Evolutionary conservation across 1,139 yeast genomes (phyloP).

Genomic region (Suhomyces chickasaworum): DNA sequence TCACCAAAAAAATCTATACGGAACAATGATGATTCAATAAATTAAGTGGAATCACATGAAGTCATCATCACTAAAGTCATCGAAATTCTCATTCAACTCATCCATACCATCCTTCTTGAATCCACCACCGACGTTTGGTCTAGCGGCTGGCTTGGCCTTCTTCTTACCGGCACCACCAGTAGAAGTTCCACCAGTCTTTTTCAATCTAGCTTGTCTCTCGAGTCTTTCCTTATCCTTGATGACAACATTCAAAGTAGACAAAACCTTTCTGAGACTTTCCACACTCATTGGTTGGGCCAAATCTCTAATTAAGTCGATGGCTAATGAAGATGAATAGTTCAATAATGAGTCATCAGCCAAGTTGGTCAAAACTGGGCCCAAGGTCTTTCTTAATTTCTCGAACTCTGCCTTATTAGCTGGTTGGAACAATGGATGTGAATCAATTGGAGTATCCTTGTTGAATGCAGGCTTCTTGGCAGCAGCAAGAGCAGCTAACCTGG

Average conservation of each 20-base stretch:
- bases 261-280: slow-evolving; percentile 83
- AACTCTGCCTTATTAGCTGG: slow-evolving; percentile 81
- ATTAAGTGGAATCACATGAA: slow-evolving; percentile 66
- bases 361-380: slow-evolving; percentile 65
- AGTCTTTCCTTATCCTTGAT: slow-evolving; percentile 85
- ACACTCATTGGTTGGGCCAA: slow-evolving; percentile 76
- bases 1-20: not conserved
- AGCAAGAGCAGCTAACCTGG: slow-evolving; percentile 49
- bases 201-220: slow-evolving; percentile 81
- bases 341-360: slow-evolving; percentile 64
- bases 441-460: slow-evolving; percentile 69
- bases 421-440: slow-evolving; percentile 74
- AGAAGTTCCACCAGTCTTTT: slow-evolving; percentile 80
- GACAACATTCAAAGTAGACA: slow-evolving; percentile 79
- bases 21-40: not conserved
- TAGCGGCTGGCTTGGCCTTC: slow-evolving; percentile 78
- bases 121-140: slow-evolving; percentile 73
- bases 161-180: slow-evolving; percentile 95
- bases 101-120: slow-evolving; percentile 78
- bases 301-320: slow-evolving; percentile 85
- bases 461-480: slow-evolving; percentile 42
- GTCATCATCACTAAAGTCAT: slow-evolving; percentile 74
- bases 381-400: slow-evolving; percentile 79
- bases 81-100: slow-evolving; percentile 48
- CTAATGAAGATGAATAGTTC: slow-evolving; percentile 73